Base-by-base conservation (phyloP, 2,329 filamentous ascomycete genomes). In the Phyllosticta citriasiana region DNA sequence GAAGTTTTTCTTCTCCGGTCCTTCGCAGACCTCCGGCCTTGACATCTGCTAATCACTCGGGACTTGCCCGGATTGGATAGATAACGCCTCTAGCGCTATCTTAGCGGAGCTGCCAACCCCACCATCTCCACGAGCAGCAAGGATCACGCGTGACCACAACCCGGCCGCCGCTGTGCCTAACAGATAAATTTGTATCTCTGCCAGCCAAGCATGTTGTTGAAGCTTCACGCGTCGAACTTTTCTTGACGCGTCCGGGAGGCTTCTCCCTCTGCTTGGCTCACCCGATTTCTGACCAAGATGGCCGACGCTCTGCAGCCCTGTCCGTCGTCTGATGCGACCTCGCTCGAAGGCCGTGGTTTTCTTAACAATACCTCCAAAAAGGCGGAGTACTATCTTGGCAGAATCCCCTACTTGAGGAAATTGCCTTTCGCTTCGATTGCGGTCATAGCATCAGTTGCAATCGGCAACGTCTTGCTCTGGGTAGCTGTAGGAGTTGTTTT, bases 391-490 rank as follows among this genome's bases (percentile, higher is more conserved):
- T 60, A 60, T 56, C 82, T 84, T 68, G 68, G 75, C 55, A 76
- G 77, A 4, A 74, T 83, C 25, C 84, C 84, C 0, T 81, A 80
- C 8, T 69, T 87, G 12, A 75, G 79, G 33, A 81, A 77, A 61
- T 75, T 86, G 3, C 84, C 84, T 0, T 78, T 84, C 4, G 72
- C 78, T 1, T 83, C 81, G 0, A 74, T 86, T 50, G 80, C 79
- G 1, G 84, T 86, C 30, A 84, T 86, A 27, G 55, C 78, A 1
- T 71, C 81, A 0, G 71, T 87, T 51, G 75, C 80, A 1, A 56
- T 78, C 3, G 70, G 84, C 57, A 86, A 87, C 69, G 67, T 81
- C 2, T 58, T 83, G 2, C 81, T 83, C 8, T 87, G 84, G 84
- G 75, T 80, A 56, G 80, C 78, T 24, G 80, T 80, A 9, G 83